Percentiles rank a stretch among this genome's conserved stretches.
Conservation (phyloP, 2,329 filamentous ascomycete genomes). For the Kalmusia sp. region DNA sequence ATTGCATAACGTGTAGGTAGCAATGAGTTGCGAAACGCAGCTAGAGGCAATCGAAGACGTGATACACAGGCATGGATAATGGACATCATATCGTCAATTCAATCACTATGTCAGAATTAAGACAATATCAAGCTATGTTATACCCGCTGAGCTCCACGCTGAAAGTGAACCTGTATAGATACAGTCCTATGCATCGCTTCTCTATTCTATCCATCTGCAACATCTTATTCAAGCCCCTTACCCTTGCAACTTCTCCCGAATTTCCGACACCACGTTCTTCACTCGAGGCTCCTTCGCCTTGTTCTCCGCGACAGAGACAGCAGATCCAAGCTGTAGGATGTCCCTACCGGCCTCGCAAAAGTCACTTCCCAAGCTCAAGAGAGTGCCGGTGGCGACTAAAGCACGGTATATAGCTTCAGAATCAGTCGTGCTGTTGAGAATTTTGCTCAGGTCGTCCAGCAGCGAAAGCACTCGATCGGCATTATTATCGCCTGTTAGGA, state of each 20-base stretch:
- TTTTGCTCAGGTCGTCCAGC: conserved; percentile 66
- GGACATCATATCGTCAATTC: too few relatives aligned
- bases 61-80: too few relatives aligned
- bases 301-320: conserved; percentile 56
- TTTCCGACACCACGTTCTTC: conserved; percentile 66
- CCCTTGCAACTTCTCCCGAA: conserved; percentile 55
- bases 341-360: conserved; percentile 65
- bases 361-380: conserved; percentile 68
- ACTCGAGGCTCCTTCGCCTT: conserved; percentile 67
- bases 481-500: conserved; percentile 62
- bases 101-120: not conserved
- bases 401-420: conserved; percentile 83
- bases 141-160: not conserved
- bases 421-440: conserved; percentile 73
- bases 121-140: not conserved
- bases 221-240: conserved; percentile 15
- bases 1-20: not conserved
- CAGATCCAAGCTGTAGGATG: conserved; percentile 59
- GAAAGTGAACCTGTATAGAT: conserved; percentile 2
- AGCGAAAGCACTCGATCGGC: conserved; percentile 60
- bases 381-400: conserved; percentile 82
- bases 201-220: not conserved
- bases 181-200: conserved; percentile 4
- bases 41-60: too few relatives aligned
- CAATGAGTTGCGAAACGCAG: too few relatives aligned